Evolutionary conservation across 2,329 filamentous ascomycete genomes (phyloP), one percentile per base, ranked within the genome.

Genomic region (Apiospora rasikravindrae): DNA sequence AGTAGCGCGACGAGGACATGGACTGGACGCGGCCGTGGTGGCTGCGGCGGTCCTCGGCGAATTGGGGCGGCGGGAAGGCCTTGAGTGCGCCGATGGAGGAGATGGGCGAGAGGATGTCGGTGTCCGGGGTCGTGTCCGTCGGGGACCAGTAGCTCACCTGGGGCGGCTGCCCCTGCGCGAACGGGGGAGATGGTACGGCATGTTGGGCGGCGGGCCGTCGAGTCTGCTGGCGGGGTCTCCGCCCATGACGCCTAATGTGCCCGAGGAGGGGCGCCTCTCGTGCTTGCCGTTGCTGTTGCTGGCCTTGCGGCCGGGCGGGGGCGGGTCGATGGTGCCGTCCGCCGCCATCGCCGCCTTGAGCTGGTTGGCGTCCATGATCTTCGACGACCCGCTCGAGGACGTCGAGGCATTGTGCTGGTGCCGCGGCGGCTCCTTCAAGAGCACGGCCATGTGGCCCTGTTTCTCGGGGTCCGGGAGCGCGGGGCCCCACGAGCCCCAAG

Each of bases 401-500:
- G 57, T 11, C 26, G 67, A 69, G 2, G 26, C 26, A 16, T 37
- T 49, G 10, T 45, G 42, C 13, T 69, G 67, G 44, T 49, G 44
- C 24, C 44, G 24, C 19, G 67, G 67, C 16, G 67, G 67, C 22
- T 69, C 24, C 67, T 69, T 69, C 67, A 69, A 26, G 4, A 69
- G 44, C 44, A 69, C n/a, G 10, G 44, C 67, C 44, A 69, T 69
- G 26, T 69, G 67, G 26, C 44, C 44, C 4, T 49, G 26, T 16
- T 33, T 26, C 8, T 49, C 13, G 6, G 67, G 19, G 16, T 49
- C 44, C 4, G 33, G 26, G 4, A 49, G 14, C 4, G n/a, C 33
- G 26, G 33, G 24, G 22, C 69, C 61, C 69, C 69, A 70, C 33
- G 71, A 68, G 3, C 69, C 69, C 71, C 71, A 73, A 2, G 69